phyloP scores from a whole-genome alignment of 345 rosid species.

The Corchorus olitorius region DNA sequence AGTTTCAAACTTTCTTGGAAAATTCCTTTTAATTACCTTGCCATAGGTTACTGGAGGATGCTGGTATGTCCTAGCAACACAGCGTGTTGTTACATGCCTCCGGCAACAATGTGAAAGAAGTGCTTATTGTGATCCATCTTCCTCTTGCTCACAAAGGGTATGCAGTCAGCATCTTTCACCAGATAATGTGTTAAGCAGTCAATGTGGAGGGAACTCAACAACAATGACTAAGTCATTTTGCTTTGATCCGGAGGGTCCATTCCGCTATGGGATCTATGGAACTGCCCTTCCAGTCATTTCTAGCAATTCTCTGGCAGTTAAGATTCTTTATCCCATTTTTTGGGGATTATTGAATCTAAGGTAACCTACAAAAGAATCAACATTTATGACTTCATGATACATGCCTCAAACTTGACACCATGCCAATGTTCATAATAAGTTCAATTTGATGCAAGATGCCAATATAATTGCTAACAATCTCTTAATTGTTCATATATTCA shows the following conservation, averaged over 20 bases:
- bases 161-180: conserved; percentile 54
- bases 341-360: conserved; percentile 95
- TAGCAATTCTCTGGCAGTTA: conserved; percentile 77
- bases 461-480: not conserved
- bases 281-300: conserved; percentile 87
- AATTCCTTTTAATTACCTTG: not conserved
- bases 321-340: conserved; percentile 83
- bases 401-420: not conserved
- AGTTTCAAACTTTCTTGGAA: not conserved
- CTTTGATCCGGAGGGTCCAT: conserved; percentile 67
- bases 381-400: not conserved
- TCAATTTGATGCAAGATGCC: too few relatives aligned
- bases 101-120: conserved; percentile 58
- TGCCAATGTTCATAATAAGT: not conserved
- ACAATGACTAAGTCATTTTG: conserved; percentile 52
- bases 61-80: conserved; percentile 89
- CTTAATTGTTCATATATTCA: not conserved
- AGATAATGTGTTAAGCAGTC: conserved; percentile 31
- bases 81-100: conserved; percentile 77
- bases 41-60: conserved; percentile 87
- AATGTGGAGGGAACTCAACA: conserved; percentile 60
- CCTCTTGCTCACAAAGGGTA: conserved; percentile 69
- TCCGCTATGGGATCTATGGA: conserved; percentile 67
- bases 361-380: conserved; percentile 32
- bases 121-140: conserved; percentile 46